A percentile compares a stretch with the other conserved stretches of the same genome.
Evolutionary conservation across 768 basidiomycete genomes (phyloP).

Genomic region (Tylopilus subfusipes): DNA sequence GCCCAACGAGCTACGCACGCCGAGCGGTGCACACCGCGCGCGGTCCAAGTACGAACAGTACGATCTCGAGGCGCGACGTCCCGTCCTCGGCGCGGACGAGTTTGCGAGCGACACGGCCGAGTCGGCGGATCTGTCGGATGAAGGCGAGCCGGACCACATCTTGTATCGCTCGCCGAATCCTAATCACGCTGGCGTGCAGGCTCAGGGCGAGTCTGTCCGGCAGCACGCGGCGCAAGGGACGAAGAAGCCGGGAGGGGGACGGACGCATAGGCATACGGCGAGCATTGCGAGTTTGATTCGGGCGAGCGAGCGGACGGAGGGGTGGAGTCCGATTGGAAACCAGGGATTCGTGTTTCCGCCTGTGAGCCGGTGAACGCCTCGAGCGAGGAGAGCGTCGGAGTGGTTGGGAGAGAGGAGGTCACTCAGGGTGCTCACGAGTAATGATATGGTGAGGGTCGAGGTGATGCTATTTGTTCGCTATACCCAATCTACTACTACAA

Average conservation of each 20-base stretch:
- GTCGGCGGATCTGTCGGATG: slow-evolving; percentile 31
- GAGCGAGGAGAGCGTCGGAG: background rate
- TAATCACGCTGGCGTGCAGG: background rate
- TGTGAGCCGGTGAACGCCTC: slow-evolving; percentile 19
- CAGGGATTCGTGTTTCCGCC: slow-evolving; percentile 52
- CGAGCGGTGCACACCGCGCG: slow-evolving; percentile 36
- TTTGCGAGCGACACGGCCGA: slow-evolving; percentile 39
- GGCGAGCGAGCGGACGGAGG: slow-evolving; percentile 71
- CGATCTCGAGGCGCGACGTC: slow-evolving; percentile 56
- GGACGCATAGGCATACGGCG: slow-evolving; percentile 73
- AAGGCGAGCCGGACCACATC: slow-evolving; percentile 33
- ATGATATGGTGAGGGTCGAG: background rate
- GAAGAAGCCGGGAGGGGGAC: slow-evolving; percentile 24
- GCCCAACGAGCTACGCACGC: slow-evolving; percentile 70
- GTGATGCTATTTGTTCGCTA: background rate
- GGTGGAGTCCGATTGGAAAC: slow-evolving; percentile 71
- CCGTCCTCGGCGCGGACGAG: slow-evolving; percentile 30
- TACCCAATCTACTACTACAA: slow-evolving; percentile 9
- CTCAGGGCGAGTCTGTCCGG: background rate
- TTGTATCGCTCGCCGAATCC: slow-evolving; percentile 65
- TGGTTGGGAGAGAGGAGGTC: background rate
- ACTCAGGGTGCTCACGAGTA: background rate
- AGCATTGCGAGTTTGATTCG: slow-evolving; percentile 81
- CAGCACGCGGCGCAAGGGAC: slow-evolving; percentile 5
- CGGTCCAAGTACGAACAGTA: slow-evolving; percentile 71